A percentile compares a stretch with the other conserved stretches of the same genome.
Evolutionary conservation across 2,329 filamentous ascomycete genomes (phyloP).

Genomic region (Epicoccum nigrum): DNA sequence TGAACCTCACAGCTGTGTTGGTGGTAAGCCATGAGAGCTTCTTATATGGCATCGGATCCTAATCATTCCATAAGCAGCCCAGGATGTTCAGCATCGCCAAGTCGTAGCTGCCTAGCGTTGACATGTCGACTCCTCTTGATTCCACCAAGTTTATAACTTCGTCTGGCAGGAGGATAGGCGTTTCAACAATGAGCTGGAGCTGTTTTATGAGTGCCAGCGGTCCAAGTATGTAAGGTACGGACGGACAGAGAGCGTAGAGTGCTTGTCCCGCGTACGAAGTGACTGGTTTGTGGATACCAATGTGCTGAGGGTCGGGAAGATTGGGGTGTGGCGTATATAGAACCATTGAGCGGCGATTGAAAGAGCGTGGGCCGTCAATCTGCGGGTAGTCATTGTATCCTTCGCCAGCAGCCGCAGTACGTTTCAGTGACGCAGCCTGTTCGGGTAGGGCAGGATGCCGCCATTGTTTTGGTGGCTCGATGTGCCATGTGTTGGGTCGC

Average conservation of each 20-base stretch:
- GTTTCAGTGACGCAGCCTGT: too few species aligned
- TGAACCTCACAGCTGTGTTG: background rate
- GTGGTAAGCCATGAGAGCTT: background rate
- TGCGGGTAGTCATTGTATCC: conserved; percentile 7
- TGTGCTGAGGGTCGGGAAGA: background rate
- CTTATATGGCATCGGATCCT: conserved; percentile 1
- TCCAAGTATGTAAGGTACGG: conserved; percentile 11
- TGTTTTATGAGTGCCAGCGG: background rate
- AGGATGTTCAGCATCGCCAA: conserved; percentile 4
- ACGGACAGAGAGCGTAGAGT: conserved; percentile 4
- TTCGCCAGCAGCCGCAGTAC: too few species aligned
- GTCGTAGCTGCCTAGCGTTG: conserved; percentile 1
- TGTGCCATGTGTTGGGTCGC: too few species aligned
- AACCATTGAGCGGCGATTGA: background rate
- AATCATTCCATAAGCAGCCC: conserved; percentile 11
- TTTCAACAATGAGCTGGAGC: conserved; percentile 10
- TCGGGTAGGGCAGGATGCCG: too few species aligned
- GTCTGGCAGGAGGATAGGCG: background rate
- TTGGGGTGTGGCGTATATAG: background rate
- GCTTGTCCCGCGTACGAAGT: conserved; percentile 6
- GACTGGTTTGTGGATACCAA: background rate
- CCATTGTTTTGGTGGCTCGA: too few species aligned
- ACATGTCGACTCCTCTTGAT: background rate
- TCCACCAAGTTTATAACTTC: background rate
- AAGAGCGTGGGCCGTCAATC: conserved; percentile 3